Percentiles rank a stretch among this genome's conserved stretches.
These are phyloP conservation scores for Teunomyces aglyptinius DNA, from an alignment of 805 yeast genomes.

Conservation along the genomic window DNA sequence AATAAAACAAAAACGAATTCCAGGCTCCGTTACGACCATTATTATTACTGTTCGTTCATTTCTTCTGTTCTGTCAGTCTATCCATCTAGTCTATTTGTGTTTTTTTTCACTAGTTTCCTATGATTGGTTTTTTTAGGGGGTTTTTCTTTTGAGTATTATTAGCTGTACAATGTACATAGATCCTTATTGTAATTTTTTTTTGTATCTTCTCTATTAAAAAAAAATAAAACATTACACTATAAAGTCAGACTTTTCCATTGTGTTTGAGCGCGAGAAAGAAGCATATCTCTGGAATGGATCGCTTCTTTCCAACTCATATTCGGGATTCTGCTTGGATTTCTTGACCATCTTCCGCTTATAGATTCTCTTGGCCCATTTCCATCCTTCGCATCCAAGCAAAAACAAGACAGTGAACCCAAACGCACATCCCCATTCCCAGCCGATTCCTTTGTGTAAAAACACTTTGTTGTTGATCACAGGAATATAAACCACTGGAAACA, in stretches of 20 bases:
- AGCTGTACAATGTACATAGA: slow-evolving; percentile 1
- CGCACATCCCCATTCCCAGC: slow-evolving; percentile 80
- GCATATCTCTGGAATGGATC: slow-evolving; percentile 64
- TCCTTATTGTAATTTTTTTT: neutral
- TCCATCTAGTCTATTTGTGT: neutral
- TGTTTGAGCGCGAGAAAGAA: slow-evolving; percentile 53
- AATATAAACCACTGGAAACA: slow-evolving; percentile 81
- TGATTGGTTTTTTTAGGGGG: slow-evolving; percentile 2
- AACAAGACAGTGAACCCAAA: slow-evolving; percentile 58
- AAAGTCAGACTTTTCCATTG: slow-evolving; percentile 25
- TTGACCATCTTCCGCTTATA: slow-evolving; percentile 40
- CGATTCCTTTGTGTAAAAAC: slow-evolving; percentile 68
- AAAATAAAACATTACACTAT: slow-evolving; percentile 1
- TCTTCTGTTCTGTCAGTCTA: neutral
- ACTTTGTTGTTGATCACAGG: slow-evolving; percentile 83
- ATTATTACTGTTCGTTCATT: neutral
- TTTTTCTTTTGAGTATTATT: neutral
- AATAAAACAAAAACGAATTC: slow-evolving; percentile 15
- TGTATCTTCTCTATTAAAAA: neutral
- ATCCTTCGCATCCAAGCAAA: slow-evolving; percentile 59
- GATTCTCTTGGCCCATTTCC: slow-evolving; percentile 65
- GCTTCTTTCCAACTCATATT: slow-evolving; percentile 58
- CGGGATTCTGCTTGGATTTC: slow-evolving; percentile 52
- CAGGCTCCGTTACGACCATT: neutral
- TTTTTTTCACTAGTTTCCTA: neutral